Percentiles rank a stretch among this genome's conserved stretches.
phyloP scores from a whole-genome alignment of 1,284 basidiomycete species.

The Ceratobasidium theobromae region DNA sequence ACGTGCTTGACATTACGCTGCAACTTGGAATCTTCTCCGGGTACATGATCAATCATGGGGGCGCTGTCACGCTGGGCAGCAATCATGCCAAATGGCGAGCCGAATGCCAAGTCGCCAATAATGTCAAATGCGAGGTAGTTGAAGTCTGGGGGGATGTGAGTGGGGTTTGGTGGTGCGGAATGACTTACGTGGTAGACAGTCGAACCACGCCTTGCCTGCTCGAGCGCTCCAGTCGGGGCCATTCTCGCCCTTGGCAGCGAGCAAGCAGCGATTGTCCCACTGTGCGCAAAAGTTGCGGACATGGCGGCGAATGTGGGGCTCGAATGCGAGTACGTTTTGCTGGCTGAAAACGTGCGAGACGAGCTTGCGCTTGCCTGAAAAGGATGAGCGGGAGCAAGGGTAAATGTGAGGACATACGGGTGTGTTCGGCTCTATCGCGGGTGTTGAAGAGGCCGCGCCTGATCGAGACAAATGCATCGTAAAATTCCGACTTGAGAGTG shows the following conservation, averaged over 20 bases:
- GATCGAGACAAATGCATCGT: constrained; percentile 63
- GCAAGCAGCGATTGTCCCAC: constrained; percentile 75
- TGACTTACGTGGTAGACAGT: constrained; percentile 68
- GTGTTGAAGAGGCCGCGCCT: constrained; percentile 74
- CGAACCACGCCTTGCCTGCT: constrained; percentile 66
- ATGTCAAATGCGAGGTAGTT: constrained; percentile 89
- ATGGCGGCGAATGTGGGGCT: constrained; percentile 65
- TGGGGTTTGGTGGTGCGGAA: background rate
- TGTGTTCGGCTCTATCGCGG: constrained; percentile 76
- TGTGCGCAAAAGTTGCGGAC: constrained; percentile 62
- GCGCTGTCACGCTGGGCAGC: constrained; percentile 72
- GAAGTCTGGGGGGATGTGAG: constrained; percentile 47
- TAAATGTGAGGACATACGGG: constrained; percentile 40
- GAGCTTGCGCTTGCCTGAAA: constrained; percentile 77
- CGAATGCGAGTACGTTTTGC: constrained; percentile 71
- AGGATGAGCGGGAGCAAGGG: background rate
- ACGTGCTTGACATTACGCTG: constrained; percentile 56
- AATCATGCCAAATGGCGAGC: constrained; percentile 89
- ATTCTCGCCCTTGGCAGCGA: constrained; percentile 52
- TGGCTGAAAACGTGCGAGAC: constrained; percentile 86
- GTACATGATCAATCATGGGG: constrained; percentile 49
- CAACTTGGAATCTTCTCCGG: constrained; percentile 10
- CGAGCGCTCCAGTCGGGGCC: constrained; percentile 60
- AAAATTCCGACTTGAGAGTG: constrained; percentile 75
- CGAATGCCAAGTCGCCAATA: constrained; percentile 82